Evolutionary conservation across 1,284 basidiomycete genomes (phyloP).

Genomic region (Xerocomus alliaceus): DNA sequence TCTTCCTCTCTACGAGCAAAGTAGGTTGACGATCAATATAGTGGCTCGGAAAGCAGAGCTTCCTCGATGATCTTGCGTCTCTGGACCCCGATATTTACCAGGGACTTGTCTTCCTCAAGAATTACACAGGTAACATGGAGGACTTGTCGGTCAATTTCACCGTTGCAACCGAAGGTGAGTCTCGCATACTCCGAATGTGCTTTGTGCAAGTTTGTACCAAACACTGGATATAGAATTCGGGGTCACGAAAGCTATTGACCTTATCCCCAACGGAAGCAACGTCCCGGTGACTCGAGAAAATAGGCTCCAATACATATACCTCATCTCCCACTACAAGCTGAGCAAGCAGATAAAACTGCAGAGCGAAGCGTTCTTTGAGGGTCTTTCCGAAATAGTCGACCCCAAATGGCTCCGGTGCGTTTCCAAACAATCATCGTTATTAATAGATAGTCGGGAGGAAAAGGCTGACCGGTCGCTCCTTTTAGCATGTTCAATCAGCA

Average conservation of each 20-base stretch:
- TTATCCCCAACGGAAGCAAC: conserved; percentile 85
- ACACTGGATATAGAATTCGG: conserved; percentile 77
- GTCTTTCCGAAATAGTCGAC: conserved; percentile 88
- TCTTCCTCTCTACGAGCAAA: background rate
- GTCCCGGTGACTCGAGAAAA: conserved; percentile 91
- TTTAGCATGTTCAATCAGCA: conserved; percentile 93
- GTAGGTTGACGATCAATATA: conserved; percentile 38
- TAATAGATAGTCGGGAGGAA: background rate
- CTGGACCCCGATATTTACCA: conserved; percentile 94
- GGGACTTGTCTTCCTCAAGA: conserved; percentile 91
- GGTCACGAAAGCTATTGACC: conserved; percentile 76
- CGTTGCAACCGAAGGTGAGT: conserved; percentile 80
- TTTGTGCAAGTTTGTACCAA: background rate
- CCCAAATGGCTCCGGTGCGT: conserved; percentile 84
- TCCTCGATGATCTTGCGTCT: conserved; percentile 88
- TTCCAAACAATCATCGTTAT: background rate
- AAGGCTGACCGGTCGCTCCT: conserved; percentile 13
- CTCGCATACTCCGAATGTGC: background rate
- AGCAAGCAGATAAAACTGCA: conserved; percentile 89
- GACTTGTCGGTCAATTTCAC: conserved; percentile 95
- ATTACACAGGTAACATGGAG: conserved; percentile 87
- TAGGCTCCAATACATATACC: conserved; percentile 87
- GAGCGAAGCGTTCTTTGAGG: conserved; percentile 85
- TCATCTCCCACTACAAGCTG: conserved; percentile 88
- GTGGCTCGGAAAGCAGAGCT: conserved; percentile 91